Evolutionary conservation across 306 rosid genomes (phyloP), one percentile per base, ranked within the genome.

Genomic region (Lagenaria siceraria): DNA sequence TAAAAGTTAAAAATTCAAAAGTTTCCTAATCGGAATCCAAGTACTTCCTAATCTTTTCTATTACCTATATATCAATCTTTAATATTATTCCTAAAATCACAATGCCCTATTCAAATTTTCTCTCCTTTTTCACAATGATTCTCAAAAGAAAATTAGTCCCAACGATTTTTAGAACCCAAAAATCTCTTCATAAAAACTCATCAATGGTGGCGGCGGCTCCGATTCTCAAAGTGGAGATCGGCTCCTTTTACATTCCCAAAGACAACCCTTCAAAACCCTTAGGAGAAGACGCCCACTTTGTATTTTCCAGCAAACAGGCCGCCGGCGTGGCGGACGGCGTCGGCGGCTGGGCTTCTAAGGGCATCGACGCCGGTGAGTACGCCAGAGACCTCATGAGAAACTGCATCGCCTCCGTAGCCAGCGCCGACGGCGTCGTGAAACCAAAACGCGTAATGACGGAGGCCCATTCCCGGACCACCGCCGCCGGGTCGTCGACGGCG

Each of bases 351-450:
- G 53, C 74, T 21, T 12, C 53, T 1, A 11, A 68, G 27, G 74
- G 74, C 27, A 68, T 68, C 53, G 74, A 68, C 74, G 74, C 74
- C 54, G 74, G 74, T 33, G 54, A 11, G 9, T 68, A 68, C 53
- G 52, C 74, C 29, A 40, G 74, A 42, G 19, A 68, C 7, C 74
- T 42, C 27, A 68, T 68, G 19, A 42, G 33, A 6, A 40, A 68
- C 33, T 68, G 74, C 35, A 4, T 42, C 5, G 31, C 7, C 11
- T 18, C 74, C 2, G 17, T 42, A 1, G 53, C 33, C 10, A 3
- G 10, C 14, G n/a, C 4, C 1, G 4, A 6, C 3, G 27, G 27
- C 31, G 1, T n/a, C 7, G 53, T 68, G 31, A 2, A 66, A 0
- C 74, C 74, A n/a, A 10, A 21, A 6, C 17, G 35, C 1, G 33